A percentile compares a stretch with the other conserved stretches of the same genome.
Evolutionary conservation across 225 moss, liverwort and hornwort species (phyloP).

Genomic region (Straminergon stramineum): DNA sequence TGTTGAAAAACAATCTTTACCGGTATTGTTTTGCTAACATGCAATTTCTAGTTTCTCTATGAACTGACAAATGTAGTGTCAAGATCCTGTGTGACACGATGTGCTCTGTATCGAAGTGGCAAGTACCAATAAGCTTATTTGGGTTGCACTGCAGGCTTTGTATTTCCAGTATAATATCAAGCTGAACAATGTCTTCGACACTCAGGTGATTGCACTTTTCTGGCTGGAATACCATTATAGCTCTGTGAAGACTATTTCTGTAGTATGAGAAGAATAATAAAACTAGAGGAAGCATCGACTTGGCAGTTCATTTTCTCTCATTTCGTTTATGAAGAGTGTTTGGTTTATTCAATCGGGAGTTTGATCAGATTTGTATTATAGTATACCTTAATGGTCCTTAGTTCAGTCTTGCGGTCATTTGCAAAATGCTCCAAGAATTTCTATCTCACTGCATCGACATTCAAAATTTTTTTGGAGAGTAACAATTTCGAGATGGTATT

Average conservation of each 20-base stretch:
- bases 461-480: neutral
- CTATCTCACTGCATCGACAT: neutral
- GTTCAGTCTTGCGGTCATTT: neutral
- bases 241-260: neutral
- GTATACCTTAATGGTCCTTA: neutral
- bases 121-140: neutral
- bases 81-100: neutral
- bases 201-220: conserved; percentile 32
- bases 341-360: neutral
- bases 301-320: neutral
- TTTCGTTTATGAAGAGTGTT: neutral
- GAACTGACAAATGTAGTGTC: neutral
- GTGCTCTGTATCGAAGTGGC: neutral
- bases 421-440: neutral
- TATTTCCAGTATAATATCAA: conserved; percentile 77
- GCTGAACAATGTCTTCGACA: conserved; percentile 78
- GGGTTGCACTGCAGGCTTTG: conserved; percentile 34
- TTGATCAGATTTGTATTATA: neutral
- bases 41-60: neutral
- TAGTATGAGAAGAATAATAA: neutral
- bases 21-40: neutral
- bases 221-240: neutral
- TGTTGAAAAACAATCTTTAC: neutral
- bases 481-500: neutral
- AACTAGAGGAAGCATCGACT: neutral